phyloP scores from a whole-genome alignment of 306 rosid genomes.

The Datisca glomerata region DNA sequence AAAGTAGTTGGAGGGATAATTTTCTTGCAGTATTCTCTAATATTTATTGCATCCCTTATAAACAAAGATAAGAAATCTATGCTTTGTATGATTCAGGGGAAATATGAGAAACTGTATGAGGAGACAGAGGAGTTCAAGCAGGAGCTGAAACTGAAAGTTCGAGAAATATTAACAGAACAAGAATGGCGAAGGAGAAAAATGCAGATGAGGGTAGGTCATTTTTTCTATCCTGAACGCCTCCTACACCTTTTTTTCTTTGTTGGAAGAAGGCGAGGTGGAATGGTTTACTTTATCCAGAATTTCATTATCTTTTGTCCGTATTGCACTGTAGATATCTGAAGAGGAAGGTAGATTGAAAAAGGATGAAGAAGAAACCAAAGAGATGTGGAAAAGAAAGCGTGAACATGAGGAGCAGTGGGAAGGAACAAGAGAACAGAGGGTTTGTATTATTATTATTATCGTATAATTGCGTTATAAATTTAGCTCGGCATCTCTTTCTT shows the following conservation, averaged over 20 bases:
- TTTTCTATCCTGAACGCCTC: constrained; percentile 2
- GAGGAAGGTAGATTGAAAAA: constrained; percentile 97
- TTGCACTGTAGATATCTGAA: constrained; percentile 69
- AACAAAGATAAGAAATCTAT: too few relatives aligned
- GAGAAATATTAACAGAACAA: constrained; percentile 89
- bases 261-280: background rate
- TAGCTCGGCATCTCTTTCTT: too few relatives aligned
- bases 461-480: too few relatives aligned
- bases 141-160: constrained; percentile 82
- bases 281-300: too few relatives aligned
- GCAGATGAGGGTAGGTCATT: constrained; percentile 75
- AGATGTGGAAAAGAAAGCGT: constrained; percentile 98
- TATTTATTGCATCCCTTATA: too few relatives aligned
- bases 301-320: constrained; percentile 9
- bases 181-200: constrained; percentile 99
- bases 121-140: constrained; percentile 73
- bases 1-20: too few relatives aligned
- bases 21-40: too few relatives aligned
- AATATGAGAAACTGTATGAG: constrained; percentile 80
- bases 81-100: constrained; percentile 44
- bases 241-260: background rate
- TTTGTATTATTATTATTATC: too few relatives aligned
- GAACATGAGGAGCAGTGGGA: constrained; percentile 99
- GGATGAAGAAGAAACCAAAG: constrained; percentile 91
- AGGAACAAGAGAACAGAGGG: constrained; percentile 95